Percentiles rank a stretch among this genome's conserved stretches.
These are phyloP conservation scores for Bruguiera sexangula DNA, from an alignment of 345 rosid species.

Conservation along the genomic window DNA sequence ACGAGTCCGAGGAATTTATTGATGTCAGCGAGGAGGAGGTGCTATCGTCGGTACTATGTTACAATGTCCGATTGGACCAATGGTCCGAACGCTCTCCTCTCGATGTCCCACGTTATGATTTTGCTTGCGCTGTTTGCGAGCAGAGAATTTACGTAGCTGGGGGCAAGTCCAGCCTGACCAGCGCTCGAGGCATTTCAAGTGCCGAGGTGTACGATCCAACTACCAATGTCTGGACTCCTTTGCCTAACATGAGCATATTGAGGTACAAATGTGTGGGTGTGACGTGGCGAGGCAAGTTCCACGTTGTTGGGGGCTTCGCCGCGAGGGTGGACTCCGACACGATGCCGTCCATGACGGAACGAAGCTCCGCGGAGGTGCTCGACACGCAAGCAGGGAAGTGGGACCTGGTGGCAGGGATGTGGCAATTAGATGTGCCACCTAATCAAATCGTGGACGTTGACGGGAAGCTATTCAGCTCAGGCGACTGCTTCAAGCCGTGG, in stretches of 20 bases:
- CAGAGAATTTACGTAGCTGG: conserved; percentile 50
- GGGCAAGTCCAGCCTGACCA: conserved; percentile 36
- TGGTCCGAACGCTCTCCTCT: conserved; percentile 40
- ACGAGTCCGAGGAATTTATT: conserved; percentile 12
- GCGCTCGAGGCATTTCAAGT: conserved; percentile 27
- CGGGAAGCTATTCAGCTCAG: conserved; percentile 48
- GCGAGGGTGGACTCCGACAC: conserved; percentile 27
- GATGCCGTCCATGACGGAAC: conserved; percentile 33
- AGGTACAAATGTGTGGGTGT: conserved; percentile 54
- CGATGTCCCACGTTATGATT: conserved; percentile 34
- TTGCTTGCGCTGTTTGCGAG: conserved; percentile 37
- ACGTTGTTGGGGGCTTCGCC: conserved; percentile 48
- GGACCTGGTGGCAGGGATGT: conserved; percentile 50
- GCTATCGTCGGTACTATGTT: conserved; percentile 24
- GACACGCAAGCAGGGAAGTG: conserved; percentile 30
- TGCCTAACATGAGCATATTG: conserved; percentile 39
- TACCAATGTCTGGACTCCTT: conserved; percentile 26
- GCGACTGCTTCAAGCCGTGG: conserved; percentile 56
- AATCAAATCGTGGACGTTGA: conserved; percentile 43
- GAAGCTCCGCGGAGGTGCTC: conserved; percentile 55
- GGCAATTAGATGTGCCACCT: conserved; percentile 63
- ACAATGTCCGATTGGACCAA: conserved; percentile 14
- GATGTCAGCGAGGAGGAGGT: conserved; percentile 18
- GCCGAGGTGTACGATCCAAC: conserved; percentile 43
- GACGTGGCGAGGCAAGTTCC: conserved; percentile 46